Base-by-base conservation (phyloP, 495 filamentous ascomycete species). In the Hypoxylon trugodes region DNA sequence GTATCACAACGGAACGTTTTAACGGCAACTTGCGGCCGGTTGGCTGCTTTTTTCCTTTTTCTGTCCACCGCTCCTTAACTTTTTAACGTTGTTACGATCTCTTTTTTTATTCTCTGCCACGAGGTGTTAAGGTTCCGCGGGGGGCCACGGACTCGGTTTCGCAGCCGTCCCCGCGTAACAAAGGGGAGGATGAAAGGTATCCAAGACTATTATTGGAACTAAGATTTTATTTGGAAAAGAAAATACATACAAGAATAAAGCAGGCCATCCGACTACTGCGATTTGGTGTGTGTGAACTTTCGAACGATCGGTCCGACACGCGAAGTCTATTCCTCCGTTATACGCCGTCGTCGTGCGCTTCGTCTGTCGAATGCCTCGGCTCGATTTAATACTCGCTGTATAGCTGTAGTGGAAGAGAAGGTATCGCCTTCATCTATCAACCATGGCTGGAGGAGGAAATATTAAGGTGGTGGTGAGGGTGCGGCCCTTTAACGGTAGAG, bases 381-480 rank as follows among this genome's bases (percentile, higher is more conserved):
- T 51, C 25, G 48, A 33, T 3, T 48, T 28, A 6, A 48, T 35
- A 45, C 30, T 58, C 55, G 61, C 54, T 60, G 48, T 46, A 59
- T 63, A 64, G 54, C 59, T 66, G 50, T 66, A 68, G 61, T 66
- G 52, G 55, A 66, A n/a, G 25, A 50, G 55, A 64, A 53, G 62
- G 47, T 36, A 37, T 52, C 30, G 19, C 59, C 66, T 61, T 66
- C 52, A 47, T 59, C 59, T 70, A 66, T 49, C 70, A 54, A 72
- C 55, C 75, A 93, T 92, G 89, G 84, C 89, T 77, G 90, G 89
- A 54, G 93, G 90, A 75, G 95, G 95, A 77, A 99, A 99, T 74
- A 99, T 99, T 76, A 99, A 98, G 90, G 95, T 99, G 81, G 95
- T 99, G 83, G 95, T 99, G 79, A 86, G 95, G 78, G 84, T 88